Evolutionary conservation across 495 filamentous ascomycete genomes (phyloP).

Genomic region (Staphylotrichum longicolle): DNA sequence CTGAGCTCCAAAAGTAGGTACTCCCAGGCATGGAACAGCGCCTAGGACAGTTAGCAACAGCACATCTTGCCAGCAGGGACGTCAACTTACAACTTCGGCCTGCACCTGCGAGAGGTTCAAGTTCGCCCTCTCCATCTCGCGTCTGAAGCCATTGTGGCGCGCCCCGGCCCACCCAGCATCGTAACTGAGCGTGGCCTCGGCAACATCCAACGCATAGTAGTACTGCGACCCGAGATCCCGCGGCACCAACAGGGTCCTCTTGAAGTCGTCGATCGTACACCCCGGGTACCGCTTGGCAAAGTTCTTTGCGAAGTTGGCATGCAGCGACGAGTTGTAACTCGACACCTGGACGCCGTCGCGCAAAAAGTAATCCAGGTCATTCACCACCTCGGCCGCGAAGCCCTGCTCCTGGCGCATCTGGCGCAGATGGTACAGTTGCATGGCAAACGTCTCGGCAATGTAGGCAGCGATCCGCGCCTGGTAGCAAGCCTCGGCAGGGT

Average conservation of each 20-base stretch:
- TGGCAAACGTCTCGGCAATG: conserved; percentile 83
- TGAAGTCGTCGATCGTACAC: conserved; percentile 69
- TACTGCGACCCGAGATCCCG: conserved; percentile 67
- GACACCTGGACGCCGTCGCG: conserved; percentile 69
- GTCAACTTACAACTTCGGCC: conserved; percentile 73
- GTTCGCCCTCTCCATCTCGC: conserved; percentile 82
- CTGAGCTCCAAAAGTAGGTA: conserved; percentile 82
- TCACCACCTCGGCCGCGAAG: conserved; percentile 66
- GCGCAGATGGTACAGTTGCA: conserved; percentile 79
- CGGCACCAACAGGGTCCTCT: conserved; percentile 63
- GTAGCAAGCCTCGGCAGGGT: conserved; percentile 50
- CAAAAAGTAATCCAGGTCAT: conserved; percentile 71
- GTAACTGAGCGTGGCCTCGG: conserved; percentile 68
- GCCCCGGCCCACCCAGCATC: conserved; percentile 72
- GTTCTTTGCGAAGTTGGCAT: conserved; percentile 79
- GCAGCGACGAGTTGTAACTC: conserved; percentile 80
- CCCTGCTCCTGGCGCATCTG: conserved; percentile 62
- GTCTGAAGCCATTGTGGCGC: conserved; percentile 65
- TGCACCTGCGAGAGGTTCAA: conserved; percentile 87
- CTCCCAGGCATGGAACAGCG: conserved; percentile 85
- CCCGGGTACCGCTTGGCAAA: conserved; percentile 72
- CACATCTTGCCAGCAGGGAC: not conserved
- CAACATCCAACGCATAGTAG: conserved; percentile 76
- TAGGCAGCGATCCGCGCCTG: conserved; percentile 74
- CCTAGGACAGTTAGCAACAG: conserved; percentile 47